These are phyloP conservation scores for Blastobotrys muscicola DNA, from an alignment of 805 yeast species.

Conservation along the genomic window DNA sequence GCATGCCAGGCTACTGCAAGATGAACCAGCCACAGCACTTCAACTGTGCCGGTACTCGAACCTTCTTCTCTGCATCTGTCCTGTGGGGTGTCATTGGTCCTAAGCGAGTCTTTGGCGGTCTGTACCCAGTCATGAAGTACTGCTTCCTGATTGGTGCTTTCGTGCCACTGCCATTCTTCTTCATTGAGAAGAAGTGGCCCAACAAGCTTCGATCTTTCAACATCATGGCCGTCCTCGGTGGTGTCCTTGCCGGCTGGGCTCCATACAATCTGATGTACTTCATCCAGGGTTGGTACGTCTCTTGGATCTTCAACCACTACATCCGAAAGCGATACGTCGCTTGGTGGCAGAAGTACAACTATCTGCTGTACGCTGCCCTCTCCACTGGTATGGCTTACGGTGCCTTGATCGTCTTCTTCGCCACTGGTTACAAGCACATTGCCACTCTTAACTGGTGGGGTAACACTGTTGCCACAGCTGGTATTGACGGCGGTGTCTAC, in stretches of 20 bases:
- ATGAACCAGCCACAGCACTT: slow-evolving; percentile 24
- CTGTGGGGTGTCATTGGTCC: slow-evolving; percentile 40
- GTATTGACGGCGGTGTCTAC: neutral
- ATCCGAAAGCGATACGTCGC: slow-evolving; percentile 33
- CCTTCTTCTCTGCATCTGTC: slow-evolving; percentile 44
- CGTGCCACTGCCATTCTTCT: slow-evolving; percentile 6
- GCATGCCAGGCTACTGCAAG: slow-evolving; percentile 23
- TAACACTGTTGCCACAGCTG: slow-evolving; percentile 21
- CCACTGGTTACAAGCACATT: slow-evolving; percentile 29
- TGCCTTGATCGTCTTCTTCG: slow-evolving; percentile 36
- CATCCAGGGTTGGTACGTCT: slow-evolving; percentile 33
- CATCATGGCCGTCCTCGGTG: neutral
- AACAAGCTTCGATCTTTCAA: no score
- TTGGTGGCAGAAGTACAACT: slow-evolving; percentile 49
- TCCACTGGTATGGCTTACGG: slow-evolving; percentile 42
- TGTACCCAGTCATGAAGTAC: slow-evolving; percentile 17
- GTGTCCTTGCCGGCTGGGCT: slow-evolving; percentile 15
- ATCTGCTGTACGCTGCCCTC: slow-evolving; percentile 38
- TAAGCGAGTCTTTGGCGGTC: slow-evolving; percentile 32
- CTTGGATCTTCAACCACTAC: slow-evolving; percentile 37
- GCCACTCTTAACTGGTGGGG: slow-evolving; percentile 41
- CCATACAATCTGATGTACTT: slow-evolving; percentile 38
- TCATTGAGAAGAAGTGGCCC: neutral
- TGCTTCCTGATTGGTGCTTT: slow-evolving; percentile 16
- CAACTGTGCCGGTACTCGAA: slow-evolving; percentile 29